Conservation (phyloP, 257 asterid species). For the Salvia rosmarinus region DNA sequence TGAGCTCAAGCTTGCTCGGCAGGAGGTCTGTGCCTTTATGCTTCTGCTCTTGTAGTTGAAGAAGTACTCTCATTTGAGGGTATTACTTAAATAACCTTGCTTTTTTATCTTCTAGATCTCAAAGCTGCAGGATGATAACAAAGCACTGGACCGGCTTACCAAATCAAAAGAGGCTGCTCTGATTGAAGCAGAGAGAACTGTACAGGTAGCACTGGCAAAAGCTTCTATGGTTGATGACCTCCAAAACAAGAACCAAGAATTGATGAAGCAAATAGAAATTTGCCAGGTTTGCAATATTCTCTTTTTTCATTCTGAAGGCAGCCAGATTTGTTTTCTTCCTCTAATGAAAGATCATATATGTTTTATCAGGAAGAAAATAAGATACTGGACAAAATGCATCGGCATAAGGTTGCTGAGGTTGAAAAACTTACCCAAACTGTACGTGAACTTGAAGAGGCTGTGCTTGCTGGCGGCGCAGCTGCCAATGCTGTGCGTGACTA, state of each 20-base stretch:
- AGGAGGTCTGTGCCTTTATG: slow-evolving; percentile 63
- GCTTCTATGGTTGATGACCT: slow-evolving; percentile 99
- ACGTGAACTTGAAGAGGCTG: slow-evolving; percentile 98
- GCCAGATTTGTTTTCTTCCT: slow-evolving; percentile 1
- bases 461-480: slow-evolving; percentile 99
- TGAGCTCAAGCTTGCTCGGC: slow-evolving; percentile 94
- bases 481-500: slow-evolving; percentile 98
- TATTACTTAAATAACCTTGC: slow-evolving; percentile 30
- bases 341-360: slow-evolving; percentile 19
- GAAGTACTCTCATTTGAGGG: slow-evolving; percentile 19
- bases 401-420: slow-evolving; percentile 97
- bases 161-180: slow-evolving; percentile 98
- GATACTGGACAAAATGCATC: slow-evolving; percentile 90
- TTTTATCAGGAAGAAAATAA: slow-evolving; percentile 87
- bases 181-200: slow-evolving; percentile 95
- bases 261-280: slow-evolving; percentile 96
- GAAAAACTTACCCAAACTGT: slow-evolving; percentile 97
- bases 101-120: slow-evolving; percentile 63
- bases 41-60: slow-evolving; percentile 27
- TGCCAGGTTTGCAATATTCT: slow-evolving; percentile 65
- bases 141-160: slow-evolving; percentile 92
- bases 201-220: slow-evolving; percentile 87
- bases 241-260: slow-evolving; percentile 94
- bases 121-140: slow-evolving; percentile 95
- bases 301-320: slow-evolving; percentile 25